phyloP scores from a whole-genome alignment of 371 early-diverging fungal species.

The Mortierella sp. region DNA sequence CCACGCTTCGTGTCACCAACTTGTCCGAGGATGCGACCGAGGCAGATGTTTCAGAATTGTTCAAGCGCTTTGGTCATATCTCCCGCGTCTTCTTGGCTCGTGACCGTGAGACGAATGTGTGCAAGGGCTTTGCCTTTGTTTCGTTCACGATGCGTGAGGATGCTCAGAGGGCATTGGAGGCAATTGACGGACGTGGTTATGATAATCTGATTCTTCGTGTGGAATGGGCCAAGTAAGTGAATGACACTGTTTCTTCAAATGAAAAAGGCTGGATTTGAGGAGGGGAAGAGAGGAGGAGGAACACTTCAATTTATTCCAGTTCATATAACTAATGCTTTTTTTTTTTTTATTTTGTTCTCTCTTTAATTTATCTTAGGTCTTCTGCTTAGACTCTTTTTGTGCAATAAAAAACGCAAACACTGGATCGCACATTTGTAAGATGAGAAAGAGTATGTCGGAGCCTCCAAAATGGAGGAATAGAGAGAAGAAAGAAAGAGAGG shows the following conservation, averaged over 20 bases:
- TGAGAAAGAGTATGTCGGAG: too few species aligned
- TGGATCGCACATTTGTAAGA: too few species aligned
- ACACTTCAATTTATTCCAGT: neutral
- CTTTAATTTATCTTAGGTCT: slow-evolving; percentile 26
- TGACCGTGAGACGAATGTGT: slow-evolving; percentile 85
- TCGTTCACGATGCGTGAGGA: slow-evolving; percentile 82
- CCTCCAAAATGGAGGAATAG: too few species aligned
- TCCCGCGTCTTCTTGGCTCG: slow-evolving; percentile 86
- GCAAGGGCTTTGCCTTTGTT: slow-evolving; percentile 98
- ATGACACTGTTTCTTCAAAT: neutral
- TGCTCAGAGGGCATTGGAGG: slow-evolving; percentile 86
- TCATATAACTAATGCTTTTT: neutral
- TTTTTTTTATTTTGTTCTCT: neutral
- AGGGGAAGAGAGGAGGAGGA: neutral
- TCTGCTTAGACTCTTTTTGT: slow-evolving; percentile 35
- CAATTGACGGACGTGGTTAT: slow-evolving; percentile 92
- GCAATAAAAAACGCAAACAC: slow-evolving; percentile 16
- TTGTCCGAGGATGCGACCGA: slow-evolving; percentile 94
- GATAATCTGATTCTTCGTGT: slow-evolving; percentile 94
- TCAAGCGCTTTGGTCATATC: slow-evolving; percentile 85
- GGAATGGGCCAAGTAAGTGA: slow-evolving; percentile 80
- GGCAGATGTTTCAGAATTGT: slow-evolving; percentile 88
- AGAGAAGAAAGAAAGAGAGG: neutral
- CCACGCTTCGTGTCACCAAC: slow-evolving; percentile 95
- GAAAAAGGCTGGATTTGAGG: neutral